phyloP scores from a whole-genome alignment of 1,139 yeast species.

The Trichomonascaceae sp. region DNA sequence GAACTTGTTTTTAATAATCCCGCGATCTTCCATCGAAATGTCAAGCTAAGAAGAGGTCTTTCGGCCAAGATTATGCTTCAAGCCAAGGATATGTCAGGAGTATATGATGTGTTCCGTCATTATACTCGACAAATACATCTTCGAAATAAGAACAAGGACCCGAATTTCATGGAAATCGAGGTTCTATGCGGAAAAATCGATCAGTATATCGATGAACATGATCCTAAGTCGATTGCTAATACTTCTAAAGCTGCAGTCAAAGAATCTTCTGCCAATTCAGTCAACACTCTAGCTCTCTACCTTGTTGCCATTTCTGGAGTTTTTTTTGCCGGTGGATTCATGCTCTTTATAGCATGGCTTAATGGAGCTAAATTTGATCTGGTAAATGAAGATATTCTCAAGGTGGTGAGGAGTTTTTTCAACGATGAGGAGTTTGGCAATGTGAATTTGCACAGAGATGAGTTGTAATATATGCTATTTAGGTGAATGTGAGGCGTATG shows the following conservation, averaged over 20 bases:
- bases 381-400: constrained; percentile 15
- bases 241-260: constrained; percentile 13
- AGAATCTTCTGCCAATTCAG: constrained; percentile 10
- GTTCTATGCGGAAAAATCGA: constrained; percentile 83
- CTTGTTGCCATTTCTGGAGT: constrained; percentile 22
- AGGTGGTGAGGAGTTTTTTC: constrained; percentile 13
- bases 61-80: constrained; percentile 71
- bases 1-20: constrained; percentile 82
- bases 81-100: constrained; percentile 70
- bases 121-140: constrained; percentile 74
- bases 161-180: constrained; percentile 79
- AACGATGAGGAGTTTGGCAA: constrained; percentile 3
- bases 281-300: constrained; percentile 17
- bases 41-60: constrained; percentile 90
- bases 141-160: constrained; percentile 72
- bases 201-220: constrained; percentile 61
- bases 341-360: constrained; percentile 25
- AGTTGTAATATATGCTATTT: constrained; percentile 4
- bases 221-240: constrained; percentile 18
- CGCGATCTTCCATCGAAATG: constrained; percentile 58
- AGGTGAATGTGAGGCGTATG: neutral
- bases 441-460: neutral
- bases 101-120: constrained; percentile 64
- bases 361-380: constrained; percentile 28
- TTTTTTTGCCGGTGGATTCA: constrained; percentile 18